Conservation (phyloP, 768 basidiomycete genomes). For the Rossbeevera mucosa region DNA sequence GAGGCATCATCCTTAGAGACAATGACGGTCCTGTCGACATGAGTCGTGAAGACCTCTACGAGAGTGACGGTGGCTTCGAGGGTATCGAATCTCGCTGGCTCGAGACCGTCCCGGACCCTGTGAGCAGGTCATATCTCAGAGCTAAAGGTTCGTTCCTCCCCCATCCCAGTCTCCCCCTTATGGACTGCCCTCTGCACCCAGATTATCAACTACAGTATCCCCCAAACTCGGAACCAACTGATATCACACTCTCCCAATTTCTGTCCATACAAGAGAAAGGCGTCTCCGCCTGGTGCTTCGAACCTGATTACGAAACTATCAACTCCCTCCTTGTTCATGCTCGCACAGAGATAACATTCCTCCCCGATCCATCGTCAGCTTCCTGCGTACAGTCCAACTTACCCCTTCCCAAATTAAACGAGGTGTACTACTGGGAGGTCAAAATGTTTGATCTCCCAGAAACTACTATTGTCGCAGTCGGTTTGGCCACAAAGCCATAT, state of each 20-base stretch:
- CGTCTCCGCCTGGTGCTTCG: constrained; percentile 98
- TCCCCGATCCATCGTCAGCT: constrained; percentile 90
- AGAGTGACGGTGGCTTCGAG: constrained; percentile 91
- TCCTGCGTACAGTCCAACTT: constrained; percentile 96
- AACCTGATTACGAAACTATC: constrained; percentile 95
- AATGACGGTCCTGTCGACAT: constrained; percentile 91
- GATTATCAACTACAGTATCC: constrained; percentile 85
- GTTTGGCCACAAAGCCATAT: constrained; percentile 95
- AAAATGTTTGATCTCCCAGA: constrained; percentile 97
- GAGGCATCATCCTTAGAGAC: constrained; percentile 78
- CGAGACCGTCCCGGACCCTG: constrained; percentile 67
- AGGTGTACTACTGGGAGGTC: constrained; percentile 99
- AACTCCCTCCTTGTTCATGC: constrained; percentile 90
- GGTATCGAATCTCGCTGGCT: constrained; percentile 92
- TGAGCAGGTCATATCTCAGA: constrained; percentile 67
- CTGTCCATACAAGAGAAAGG: constrained; percentile 99
- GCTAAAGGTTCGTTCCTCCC: constrained; percentile 68
- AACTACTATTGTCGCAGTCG: constrained; percentile 84
- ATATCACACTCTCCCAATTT: constrained; percentile 98
- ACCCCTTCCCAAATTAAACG: constrained; percentile 94
- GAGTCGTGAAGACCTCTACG: constrained; percentile 83
- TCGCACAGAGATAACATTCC: constrained; percentile 96
- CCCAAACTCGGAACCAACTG: constrained; percentile 94
- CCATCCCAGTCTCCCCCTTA: constrained; percentile 1
- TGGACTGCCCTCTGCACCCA: constrained; percentile 26